Percentiles rank a stretch among this genome's conserved stretches.
Evolutionary conservation across 768 basidiomycete genomes (phyloP).

Genomic region (Psilocybe subaeruginosa): DNA sequence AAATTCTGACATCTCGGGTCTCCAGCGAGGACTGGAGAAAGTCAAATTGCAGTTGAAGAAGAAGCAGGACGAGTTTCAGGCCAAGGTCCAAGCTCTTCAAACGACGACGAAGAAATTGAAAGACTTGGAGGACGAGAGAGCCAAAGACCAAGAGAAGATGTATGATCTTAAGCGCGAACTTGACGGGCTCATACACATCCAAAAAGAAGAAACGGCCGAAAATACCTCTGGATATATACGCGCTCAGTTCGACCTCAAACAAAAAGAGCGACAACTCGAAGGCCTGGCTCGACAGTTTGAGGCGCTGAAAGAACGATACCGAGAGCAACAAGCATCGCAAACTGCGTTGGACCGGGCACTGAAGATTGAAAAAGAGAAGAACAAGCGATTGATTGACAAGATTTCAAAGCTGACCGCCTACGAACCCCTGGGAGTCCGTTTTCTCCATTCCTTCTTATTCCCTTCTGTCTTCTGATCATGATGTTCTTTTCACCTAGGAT

Average conservation of each 20-base stretch:
- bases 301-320: too few species aligned
- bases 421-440: slow-evolving; percentile 3
- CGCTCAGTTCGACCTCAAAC: not conserved
- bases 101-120: not conserved
- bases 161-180: not conserved
- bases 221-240: not conserved
- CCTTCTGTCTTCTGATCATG: not conserved
- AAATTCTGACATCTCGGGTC: slow-evolving; percentile 6
- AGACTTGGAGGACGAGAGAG: not conserved
- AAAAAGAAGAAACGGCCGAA: not conserved
- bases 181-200: not conserved
- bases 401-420: not conserved
- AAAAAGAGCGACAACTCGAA: too few species aligned
- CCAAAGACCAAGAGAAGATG: not conserved
- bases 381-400: not conserved
- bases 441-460: not conserved
- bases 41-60: slow-evolving; percentile 11
- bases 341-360: too few species aligned
- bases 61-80: slow-evolving; percentile 13
- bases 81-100: slow-evolving; percentile 6
- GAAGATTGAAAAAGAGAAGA: not conserved
- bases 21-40: slow-evolving; percentile 9
- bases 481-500: slow-evolving; percentile 1
- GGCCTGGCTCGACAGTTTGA: too few species aligned
- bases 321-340: too few species aligned